These are phyloP conservation scores for Albizia julibrissin DNA, from an alignment of 306 rosid species.

Conservation along the genomic window DNA sequence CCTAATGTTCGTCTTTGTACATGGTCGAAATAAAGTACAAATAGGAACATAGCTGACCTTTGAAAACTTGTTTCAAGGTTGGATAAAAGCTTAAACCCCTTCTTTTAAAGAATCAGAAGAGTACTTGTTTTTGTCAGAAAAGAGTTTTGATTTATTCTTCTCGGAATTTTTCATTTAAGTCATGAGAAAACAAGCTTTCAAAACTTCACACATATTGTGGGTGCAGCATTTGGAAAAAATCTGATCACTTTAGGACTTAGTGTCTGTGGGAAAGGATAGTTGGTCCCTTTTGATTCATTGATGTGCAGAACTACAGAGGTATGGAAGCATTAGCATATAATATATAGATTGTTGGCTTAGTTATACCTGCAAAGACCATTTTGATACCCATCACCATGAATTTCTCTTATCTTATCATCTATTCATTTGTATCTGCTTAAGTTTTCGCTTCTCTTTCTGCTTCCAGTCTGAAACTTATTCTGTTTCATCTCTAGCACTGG, in stretches of 20 bases:
- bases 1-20: not conserved
- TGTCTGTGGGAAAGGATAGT: not conserved
- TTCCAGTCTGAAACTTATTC: not conserved
- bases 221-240: not conserved
- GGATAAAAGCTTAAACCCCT: not conserved
- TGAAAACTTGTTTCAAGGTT: not conserved
- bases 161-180: not conserved
- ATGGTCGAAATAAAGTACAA: not conserved
- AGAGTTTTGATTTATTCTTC: not conserved
- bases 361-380: not conserved
- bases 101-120: not conserved
- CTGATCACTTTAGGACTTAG: not conserved
- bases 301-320: not conserved
- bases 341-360: no score
- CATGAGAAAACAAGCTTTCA: not conserved
- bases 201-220: not conserved
- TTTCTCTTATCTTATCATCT: conserved; percentile 5
- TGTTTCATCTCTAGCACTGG: not conserved
- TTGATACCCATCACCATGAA: not conserved
- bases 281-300: not conserved
- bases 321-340: not conserved
- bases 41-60: not conserved
- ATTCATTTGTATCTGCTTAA: conserved; percentile 4
- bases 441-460: conserved; percentile 3
- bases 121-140: not conserved